Evolutionary conservation across 345 rosid species (phyloP).

Genomic region (Heritiera fomes): DNA sequence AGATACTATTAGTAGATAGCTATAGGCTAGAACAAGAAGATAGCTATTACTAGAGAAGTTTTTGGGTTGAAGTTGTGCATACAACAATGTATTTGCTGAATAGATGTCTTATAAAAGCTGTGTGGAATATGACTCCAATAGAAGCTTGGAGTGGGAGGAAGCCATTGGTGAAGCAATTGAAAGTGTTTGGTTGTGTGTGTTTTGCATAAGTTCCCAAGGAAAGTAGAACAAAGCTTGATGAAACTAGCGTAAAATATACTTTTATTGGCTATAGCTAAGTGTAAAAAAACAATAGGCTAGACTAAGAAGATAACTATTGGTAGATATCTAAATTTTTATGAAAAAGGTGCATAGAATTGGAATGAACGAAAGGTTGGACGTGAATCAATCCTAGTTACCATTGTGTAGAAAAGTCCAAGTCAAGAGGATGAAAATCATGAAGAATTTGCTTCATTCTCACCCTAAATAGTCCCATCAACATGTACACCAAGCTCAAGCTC

Average conservation of each 20-base stretch:
- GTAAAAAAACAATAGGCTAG: too few species aligned
- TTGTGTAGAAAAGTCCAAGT: too few species aligned
- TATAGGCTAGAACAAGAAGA: too few species aligned
- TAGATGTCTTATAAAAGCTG: neutral
- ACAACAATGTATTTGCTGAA: neutral
- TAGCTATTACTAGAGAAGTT: too few species aligned
- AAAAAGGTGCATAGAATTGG: neutral
- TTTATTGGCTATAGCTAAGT: neutral
- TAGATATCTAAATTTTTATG: neutral
- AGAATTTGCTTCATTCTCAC: too few species aligned
- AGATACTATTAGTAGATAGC: too few species aligned
- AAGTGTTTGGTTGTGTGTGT: neutral
- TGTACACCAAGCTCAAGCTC: neutral
- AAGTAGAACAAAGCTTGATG: too few species aligned
- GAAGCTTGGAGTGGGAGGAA: neutral
- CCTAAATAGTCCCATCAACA: too few species aligned
- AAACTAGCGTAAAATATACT: too few species aligned
- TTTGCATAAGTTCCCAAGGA: neutral
- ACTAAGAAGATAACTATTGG: neutral
- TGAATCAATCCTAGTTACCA: too few species aligned
- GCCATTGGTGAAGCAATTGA: neutral
- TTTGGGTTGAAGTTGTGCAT: neutral
- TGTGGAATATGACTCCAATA: neutral
- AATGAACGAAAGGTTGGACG: too few species aligned
- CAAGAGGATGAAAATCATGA: too few species aligned